Evolutionary conservation across 2,329 filamentous ascomycete species (phyloP).

Genomic region (Penicillium corylophilum): DNA sequence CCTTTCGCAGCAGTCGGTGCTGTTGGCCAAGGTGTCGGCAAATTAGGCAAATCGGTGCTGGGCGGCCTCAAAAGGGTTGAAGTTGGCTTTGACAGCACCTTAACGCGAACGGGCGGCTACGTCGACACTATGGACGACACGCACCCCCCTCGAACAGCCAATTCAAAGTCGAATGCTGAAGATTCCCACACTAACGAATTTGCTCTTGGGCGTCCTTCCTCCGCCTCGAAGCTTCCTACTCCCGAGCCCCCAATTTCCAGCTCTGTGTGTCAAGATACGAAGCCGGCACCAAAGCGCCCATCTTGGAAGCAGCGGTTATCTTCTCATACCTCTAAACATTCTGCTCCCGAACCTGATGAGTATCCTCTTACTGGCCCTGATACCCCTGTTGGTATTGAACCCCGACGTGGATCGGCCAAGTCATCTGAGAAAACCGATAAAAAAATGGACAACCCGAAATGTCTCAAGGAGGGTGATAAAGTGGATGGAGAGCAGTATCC

Average conservation of each 20-base stretch:
- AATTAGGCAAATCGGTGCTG: conserved; percentile 47
- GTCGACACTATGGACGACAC: conserved; percentile 16
- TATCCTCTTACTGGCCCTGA: conserved; percentile 39
- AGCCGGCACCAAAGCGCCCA: conserved; percentile 24
- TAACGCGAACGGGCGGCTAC: conserved; percentile 37
- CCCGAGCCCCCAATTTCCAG: conserved; percentile 1
- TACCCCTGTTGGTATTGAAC: conserved; percentile 17
- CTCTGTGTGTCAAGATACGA: conserved; percentile 1
- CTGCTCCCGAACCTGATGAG: conserved; percentile 32
- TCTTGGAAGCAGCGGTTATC: conserved; percentile 37
- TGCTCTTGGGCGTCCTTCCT: conserved; percentile 2
- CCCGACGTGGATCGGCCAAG: conserved; percentile 4
- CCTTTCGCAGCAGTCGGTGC: conserved; percentile 53
- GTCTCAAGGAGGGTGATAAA: conserved; percentile 27
- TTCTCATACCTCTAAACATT: conserved; percentile 25
- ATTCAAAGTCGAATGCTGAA: conserved; percentile 4
- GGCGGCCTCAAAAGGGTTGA: conserved; percentile 44
- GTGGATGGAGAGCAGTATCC: conserved; percentile 54
- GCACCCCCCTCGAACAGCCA: conserved; percentile 2
- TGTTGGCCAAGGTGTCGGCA: conserved; percentile 50
- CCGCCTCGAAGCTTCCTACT: conserved; percentile 3
- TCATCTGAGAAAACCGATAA: conserved; percentile 5
- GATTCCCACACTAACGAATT: conserved; percentile 2
- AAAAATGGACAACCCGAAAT: conserved; percentile 10
- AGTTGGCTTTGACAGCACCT: conserved; percentile 34